Evolutionary conservation across 257 asterid genomes (phyloP).

Genomic region (Ajuga chamaepitys): DNA sequence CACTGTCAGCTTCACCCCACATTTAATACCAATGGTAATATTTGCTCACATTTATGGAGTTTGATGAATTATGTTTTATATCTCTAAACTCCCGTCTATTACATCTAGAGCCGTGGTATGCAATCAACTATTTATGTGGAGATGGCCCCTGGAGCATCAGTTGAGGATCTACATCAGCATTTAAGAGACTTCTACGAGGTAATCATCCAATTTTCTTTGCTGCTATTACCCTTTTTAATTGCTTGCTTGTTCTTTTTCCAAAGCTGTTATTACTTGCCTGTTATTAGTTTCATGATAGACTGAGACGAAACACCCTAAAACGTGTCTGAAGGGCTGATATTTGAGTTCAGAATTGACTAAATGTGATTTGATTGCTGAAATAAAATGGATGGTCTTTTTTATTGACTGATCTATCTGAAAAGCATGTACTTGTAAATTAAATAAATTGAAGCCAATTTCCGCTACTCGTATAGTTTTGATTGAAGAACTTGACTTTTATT

Average conservation of each 20-base stretch:
- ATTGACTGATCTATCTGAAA: too few relatives aligned
- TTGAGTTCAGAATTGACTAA: neutral
- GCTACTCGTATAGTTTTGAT: neutral
- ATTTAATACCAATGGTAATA: slow-evolving; percentile 91
- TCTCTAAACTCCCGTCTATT: neutral
- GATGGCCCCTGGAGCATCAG: slow-evolving; percentile 71
- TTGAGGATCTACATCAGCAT: slow-evolving; percentile 61
- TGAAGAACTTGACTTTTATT: neutral
- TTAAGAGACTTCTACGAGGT: slow-evolving; percentile 65
- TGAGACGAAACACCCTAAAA: too few relatives aligned
- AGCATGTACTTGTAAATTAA: too few relatives aligned
- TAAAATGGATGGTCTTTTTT: too few relatives aligned
- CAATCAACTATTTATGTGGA: slow-evolving; percentile 91
- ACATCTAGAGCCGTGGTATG: slow-evolving; percentile 89
- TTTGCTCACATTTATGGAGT: slow-evolving; percentile 1
- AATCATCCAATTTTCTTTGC: neutral
- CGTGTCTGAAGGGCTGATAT: neutral
- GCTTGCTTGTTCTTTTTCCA: too few relatives aligned
- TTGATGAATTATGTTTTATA: neutral
- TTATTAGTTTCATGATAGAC: neutral
- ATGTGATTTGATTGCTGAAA: neutral
- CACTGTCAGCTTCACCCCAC: slow-evolving; percentile 97
- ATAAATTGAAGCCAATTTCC: too few relatives aligned
- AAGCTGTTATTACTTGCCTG: neutral
- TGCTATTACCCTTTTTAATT: too few relatives aligned